Percentiles rank a stretch among this genome's conserved stretches.
Evolutionary conservation across 768 basidiomycete genomes (phyloP).

Genomic region (Nevesoporus exiguus): DNA sequence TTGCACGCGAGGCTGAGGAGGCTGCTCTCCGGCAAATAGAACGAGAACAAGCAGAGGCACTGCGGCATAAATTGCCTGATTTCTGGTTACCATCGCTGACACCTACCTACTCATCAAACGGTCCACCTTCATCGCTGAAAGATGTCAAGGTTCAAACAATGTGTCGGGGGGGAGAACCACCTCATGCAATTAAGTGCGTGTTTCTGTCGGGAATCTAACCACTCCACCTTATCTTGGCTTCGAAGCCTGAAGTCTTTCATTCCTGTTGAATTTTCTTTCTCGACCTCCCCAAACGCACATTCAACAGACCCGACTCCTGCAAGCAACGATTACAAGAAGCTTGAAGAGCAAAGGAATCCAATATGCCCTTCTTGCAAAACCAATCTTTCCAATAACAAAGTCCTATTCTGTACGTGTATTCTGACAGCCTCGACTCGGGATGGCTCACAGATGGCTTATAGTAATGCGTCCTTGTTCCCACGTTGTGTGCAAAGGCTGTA

Average conservation of each 20-base stretch:
- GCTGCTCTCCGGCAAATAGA: conserved; percentile 81
- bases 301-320: conserved; percentile 39
- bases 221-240: conserved; percentile 3
- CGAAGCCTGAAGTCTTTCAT: conserved; percentile 77
- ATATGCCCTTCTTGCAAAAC: conserved; percentile 91
- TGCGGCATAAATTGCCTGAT: conserved; percentile 88
- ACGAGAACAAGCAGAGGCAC: conserved; percentile 76
- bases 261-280: conserved; percentile 74
- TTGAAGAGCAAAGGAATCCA: conserved; percentile 55
- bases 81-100: conserved; percentile 97
- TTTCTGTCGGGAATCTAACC: neutral
- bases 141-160: conserved; percentile 87
- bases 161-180: conserved; percentile 76
- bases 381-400: conserved; percentile 70
- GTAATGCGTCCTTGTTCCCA: conserved; percentile 88
- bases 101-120: conserved; percentile 67
- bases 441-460: conserved; percentile 25
- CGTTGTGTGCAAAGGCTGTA: conserved; percentile 88
- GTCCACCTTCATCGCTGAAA: conserved; percentile 60
- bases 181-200: conserved; percentile 75
- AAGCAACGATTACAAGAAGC: conserved; percentile 35
- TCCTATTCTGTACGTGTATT: conserved; percentile 58
- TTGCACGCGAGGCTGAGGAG: conserved; percentile 83
- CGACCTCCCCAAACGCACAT: conserved; percentile 35
- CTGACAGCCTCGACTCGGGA: neutral